Base-by-base conservation (phyloP, 2,329 filamentous ascomycete genomes). In the Sporothrix mexicana region DNA sequence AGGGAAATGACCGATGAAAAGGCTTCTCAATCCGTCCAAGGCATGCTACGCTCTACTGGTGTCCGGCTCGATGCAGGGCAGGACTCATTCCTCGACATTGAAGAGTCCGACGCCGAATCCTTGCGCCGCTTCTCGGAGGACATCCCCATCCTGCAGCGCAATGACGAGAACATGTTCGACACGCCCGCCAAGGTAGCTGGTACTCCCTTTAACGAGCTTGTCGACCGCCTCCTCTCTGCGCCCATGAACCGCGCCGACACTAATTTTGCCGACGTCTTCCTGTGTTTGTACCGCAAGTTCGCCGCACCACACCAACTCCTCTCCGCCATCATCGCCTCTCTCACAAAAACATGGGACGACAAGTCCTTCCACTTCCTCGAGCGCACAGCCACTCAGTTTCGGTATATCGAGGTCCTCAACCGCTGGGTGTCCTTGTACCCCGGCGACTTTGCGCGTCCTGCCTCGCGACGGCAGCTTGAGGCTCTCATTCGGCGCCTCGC, bases 271-370 rank as follows among this genome's bases (percentile, higher is more conserved):
- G 90, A 94, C 61, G 91, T 97, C 20, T 98, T 98, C 78, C 85
- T 98, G 43, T 97, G 95, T 76, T 85, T 98, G 15, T 98, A 98
- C 82, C 92, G 96, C 75, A 97, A 96, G 80, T 98, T 99, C 79
- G 92, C 94, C 3, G 89, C 95, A 1, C 96, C 96, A 0, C 87
- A 88, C 10, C 88, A 92, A 76, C 86, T 99, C 4, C 89, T 98
- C 70, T 88, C 90, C 55, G 90, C 93, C 8, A 92, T 98, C 61
- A 85, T 97, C 55, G 86, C 91, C 73, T 90, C 92, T 53, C 89
- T 97, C 74, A 92, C 97, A 76, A 86, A 84, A 17, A 84, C 92
- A 30, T 89, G 90, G 77, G 88, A 90, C 59, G 90, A 92, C 74
- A 90, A 88, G 76, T 85, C 86, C 10, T 86, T 90, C 0, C 88